Base-by-base conservation (phyloP, 2,329 filamentous ascomycete species). In the Tolypocladium ovalisporum region DNA sequence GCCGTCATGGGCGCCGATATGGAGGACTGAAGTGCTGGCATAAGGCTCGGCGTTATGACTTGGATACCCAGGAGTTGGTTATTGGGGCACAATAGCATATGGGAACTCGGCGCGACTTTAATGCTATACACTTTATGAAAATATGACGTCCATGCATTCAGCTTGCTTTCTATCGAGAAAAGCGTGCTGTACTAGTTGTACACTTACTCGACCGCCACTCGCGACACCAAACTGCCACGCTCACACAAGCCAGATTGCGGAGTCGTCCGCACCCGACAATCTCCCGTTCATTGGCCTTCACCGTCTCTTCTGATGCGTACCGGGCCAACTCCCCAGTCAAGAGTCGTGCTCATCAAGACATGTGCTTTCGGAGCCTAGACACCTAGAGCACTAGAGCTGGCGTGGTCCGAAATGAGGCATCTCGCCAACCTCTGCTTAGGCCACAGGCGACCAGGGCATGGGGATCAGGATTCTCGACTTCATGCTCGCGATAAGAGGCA, bases 401-500 rank as follows among this genome's bases (percentile, higher is more conserved):
- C 17, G 51, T 37, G 42, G 22, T n/a, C 27, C 44, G 27, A 32
- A 32, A 32, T 19, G 19, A 13, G 47, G 19, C 29, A 15, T 22
- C 32, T 35, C 47, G 36, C 24, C 22, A 13, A 15, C 17, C 37
- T n/a, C 47, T 35, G 34, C 40, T 71, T 80, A 96, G 61, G 87
- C 87, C 60, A 97, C 90, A 4, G 94, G 92, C 61, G 90, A 96
- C 94, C 94, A 99, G 10, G 91, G 89, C 87, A 97, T 92, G 15
- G 94, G 90, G 60, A 97, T 86, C 69, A 99, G 73, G 66, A 99
- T 91, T 66, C 89, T 83, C 69, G 90, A 96, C 82, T 94, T 90
- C 94, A 99, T 99, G 58, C 79, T 86, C 77, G 97, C 92, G 66
- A 99, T 99, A 62, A 99, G 80, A 36, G 94, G 94, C 52, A 99